A percentile compares a stretch with the other conserved stretches of the same genome.
phyloP scores from a whole-genome alignment of 805 yeast genomes.

The Candida maltosa region DNA sequence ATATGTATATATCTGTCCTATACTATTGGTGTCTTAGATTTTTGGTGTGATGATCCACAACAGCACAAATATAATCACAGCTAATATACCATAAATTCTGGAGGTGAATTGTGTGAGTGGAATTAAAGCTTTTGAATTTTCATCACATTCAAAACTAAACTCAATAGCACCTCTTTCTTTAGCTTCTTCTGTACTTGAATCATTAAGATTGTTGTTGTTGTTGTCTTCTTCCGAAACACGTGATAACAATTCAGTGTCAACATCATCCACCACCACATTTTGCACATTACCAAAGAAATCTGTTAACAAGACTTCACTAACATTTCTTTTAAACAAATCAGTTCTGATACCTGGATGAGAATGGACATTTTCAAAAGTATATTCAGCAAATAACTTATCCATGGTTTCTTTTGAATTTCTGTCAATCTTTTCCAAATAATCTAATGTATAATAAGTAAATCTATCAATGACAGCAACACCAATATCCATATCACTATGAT shows the following conservation, averaged over 20 bases:
- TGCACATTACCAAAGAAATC: slow-evolving; percentile 95
- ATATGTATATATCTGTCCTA: no score
- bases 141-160: slow-evolving; percentile 9
- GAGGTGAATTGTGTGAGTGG: slow-evolving; percentile 1
- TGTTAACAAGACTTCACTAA: slow-evolving; percentile 70
- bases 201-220: not conserved
- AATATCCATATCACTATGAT: slow-evolving; percentile 90
- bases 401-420: slow-evolving; percentile 72
- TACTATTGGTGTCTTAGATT: no score
- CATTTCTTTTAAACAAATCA: slow-evolving; percentile 67
- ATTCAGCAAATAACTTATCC: slow-evolving; percentile 80
- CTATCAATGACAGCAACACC: slow-evolving; percentile 98
- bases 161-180: slow-evolving; percentile 3
- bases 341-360: slow-evolving; percentile 92
- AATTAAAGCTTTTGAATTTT: slow-evolving; percentile 5
- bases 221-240: not conserved
- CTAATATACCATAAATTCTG: no score
- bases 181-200: not conserved
- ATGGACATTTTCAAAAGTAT: slow-evolving; percentile 81
- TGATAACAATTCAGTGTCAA: slow-evolving; percentile 41
- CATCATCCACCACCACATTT: slow-evolving; percentile 61
- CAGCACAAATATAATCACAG: no score
- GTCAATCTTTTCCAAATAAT: slow-evolving; percentile 78
- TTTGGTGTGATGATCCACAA: no score
- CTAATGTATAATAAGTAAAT: slow-evolving; percentile 88